Evolutionary conservation across 176 grass and related monocot genomes (phyloP).

Genomic region (Hordeum vulgare): DNA sequence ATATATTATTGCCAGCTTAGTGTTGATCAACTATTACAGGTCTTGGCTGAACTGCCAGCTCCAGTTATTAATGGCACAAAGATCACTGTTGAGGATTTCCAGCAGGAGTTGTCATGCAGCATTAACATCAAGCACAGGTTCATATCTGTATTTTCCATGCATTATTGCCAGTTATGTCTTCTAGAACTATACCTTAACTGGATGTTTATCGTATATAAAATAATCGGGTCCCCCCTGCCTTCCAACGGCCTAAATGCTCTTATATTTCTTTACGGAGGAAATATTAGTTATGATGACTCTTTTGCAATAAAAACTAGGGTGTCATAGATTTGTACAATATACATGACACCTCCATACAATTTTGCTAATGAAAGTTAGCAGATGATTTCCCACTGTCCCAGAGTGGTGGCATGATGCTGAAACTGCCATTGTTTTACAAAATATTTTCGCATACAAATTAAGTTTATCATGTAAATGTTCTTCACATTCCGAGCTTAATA

Average conservation of each 20-base stretch:
- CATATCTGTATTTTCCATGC: background rate
- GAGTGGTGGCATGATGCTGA: background rate
- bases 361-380: background rate
- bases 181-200: background rate
- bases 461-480: background rate
- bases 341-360: background rate
- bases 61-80: conserved; percentile 79
- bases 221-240: background rate
- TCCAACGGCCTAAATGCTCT: background rate
- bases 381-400: background rate
- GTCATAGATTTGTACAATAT: background rate
- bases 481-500: background rate
- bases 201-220: background rate
- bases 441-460: background rate
- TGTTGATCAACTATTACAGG: conserved; percentile 31
- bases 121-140: conserved; percentile 99
- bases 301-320: background rate
- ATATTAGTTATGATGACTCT: background rate
- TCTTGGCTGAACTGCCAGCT: conserved; percentile 74
- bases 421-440: conserved; percentile 1
- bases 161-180: background rate
- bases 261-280: too few relatives aligned
- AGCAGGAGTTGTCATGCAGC: conserved; percentile 80
- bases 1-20: conserved; percentile 10
- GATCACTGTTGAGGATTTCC: conserved; percentile 88